Percentiles rank a stretch among this genome's conserved stretches.
These are phyloP conservation scores for Xylaria polymorpha DNA, from an alignment of 2,329 filamentous ascomycete genomes.

Conservation along the genomic window DNA sequence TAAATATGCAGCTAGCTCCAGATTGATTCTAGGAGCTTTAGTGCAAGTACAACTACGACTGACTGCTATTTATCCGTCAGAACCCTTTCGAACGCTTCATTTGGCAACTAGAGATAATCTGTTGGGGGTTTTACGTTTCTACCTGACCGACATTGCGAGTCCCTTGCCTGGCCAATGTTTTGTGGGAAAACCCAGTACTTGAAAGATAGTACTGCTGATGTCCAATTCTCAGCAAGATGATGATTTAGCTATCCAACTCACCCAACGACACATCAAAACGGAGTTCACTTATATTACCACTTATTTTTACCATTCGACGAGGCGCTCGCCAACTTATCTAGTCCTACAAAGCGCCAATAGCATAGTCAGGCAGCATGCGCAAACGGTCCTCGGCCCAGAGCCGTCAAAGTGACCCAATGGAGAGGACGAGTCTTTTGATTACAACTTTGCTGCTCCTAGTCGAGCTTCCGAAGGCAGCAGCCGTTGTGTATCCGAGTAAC, in stretches of 20 bases:
- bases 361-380: slow-evolving; percentile 38
- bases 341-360: neutral
- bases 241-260: slow-evolving; percentile 24
- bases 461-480: slow-evolving; percentile 33
- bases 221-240: slow-evolving; percentile 25
- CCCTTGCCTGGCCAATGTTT: neutral
- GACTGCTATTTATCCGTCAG: neutral
- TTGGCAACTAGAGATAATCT: neutral
- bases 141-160: neutral
- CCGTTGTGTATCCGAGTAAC: slow-evolving; percentile 48
- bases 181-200: neutral
- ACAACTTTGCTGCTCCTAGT: slow-evolving; percentile 39
- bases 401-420: slow-evolving; percentile 13
- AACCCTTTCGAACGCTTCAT: neutral
- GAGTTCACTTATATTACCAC: slow-evolving; percentile 15
- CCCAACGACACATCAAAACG: slow-evolving; percentile 15
- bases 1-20: neutral
- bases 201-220: slow-evolving; percentile 3
- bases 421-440: slow-evolving; percentile 22
- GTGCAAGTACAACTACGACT: neutral
- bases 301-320: neutral
- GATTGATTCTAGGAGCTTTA: neutral
- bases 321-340: neutral
- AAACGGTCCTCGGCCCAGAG: slow-evolving; percentile 6
- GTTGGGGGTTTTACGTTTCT: neutral